A percentile compares a stretch with the other conserved stretches of the same genome.
Evolutionary conservation across 164 flowering plant genomes (phyloP).

Genomic region (Taxillus chinensis): DNA sequence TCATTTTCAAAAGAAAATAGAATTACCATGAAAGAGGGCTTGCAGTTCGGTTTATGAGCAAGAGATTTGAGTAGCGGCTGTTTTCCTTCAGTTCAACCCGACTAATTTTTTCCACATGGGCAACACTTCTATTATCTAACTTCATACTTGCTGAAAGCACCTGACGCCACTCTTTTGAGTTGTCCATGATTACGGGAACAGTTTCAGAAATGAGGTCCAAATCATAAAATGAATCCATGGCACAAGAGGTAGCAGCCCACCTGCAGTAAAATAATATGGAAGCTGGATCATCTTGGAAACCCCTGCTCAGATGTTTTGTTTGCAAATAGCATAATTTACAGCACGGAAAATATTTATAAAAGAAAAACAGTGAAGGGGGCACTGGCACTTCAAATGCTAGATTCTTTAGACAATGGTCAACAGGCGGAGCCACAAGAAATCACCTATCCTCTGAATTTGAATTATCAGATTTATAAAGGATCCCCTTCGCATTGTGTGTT

Average conservation of each 20-base stretch:
- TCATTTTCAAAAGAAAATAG: too few species aligned
- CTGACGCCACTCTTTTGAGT: conserved; percentile 69
- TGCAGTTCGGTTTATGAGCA: conserved; percentile 91
- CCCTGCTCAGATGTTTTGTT: not conserved
- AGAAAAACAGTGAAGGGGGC: not conserved
- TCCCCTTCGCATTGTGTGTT: conserved; percentile 82
- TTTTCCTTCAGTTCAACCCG: conserved; percentile 54
- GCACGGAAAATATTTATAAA: not conserved
- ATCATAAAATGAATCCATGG: conserved; percentile 89
- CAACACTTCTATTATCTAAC: conserved; percentile 69
- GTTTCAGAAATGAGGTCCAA: conserved; percentile 71
- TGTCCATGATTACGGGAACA: conserved; percentile 82
- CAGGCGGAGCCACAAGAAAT: conserved; percentile 10
- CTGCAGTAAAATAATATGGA: conserved; percentile 24
- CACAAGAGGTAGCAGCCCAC: conserved; percentile 76
- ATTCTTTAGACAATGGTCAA: not conserved
- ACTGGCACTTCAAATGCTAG: not conserved
- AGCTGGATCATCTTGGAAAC: conserved; percentile 6
- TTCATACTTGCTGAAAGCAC: conserved; percentile 76
- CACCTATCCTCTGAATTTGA: conserved; percentile 61
- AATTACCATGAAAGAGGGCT: conserved; percentile 87
- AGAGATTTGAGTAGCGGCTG: conserved; percentile 46
- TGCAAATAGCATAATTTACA: not conserved
- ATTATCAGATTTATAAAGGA: conserved; percentile 48
- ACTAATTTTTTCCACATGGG: conserved; percentile 60